A percentile compares a stretch with the other conserved stretches of the same genome.
Evolutionary conservation across 2,329 filamentous ascomycete genomes (phyloP).

Genomic region (Alternaria angustiovoidea): DNA sequence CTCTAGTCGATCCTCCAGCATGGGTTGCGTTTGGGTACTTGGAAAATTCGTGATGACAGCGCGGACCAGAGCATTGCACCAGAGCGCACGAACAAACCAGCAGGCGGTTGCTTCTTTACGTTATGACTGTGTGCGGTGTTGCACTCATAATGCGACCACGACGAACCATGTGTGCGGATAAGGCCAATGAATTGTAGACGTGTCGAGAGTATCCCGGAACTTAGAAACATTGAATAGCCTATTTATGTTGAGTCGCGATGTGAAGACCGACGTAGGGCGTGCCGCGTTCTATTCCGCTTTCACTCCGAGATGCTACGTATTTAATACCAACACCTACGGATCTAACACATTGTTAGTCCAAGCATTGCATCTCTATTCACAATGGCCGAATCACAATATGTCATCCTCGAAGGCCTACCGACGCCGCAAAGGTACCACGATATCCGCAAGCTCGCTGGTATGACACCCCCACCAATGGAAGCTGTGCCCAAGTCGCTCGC

Average conservation of each 20-base stretch:
- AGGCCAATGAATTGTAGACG: not conserved
- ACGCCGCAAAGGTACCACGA: constrained; percentile 43
- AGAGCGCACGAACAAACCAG: not conserved
- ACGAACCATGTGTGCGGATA: not conserved
- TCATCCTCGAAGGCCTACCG: constrained; percentile 38
- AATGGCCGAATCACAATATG: constrained; percentile 28
- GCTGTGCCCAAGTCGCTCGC: constrained; percentile 37
- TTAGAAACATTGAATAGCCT: not conserved
- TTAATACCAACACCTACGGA: not conserved
- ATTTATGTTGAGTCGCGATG: not conserved
- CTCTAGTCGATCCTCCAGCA: not conserved
- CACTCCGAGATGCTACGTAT: not conserved
- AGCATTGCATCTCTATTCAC: not conserved
- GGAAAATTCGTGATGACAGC: not conserved
- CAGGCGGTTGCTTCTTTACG: not conserved
- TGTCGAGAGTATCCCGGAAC: not conserved
- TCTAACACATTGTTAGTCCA: not conserved
- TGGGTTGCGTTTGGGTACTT: not conserved
- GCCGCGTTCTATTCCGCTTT: not conserved
- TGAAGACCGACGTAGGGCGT: not conserved
- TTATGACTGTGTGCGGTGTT: not conserved
- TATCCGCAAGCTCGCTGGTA: constrained; percentile 36
- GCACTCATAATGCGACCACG: not conserved
- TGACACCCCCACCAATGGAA: constrained; percentile 43
- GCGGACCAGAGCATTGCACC: not conserved